Evolutionary conservation across 2,329 filamentous ascomycete species (phyloP), one percentile per base, ranked within the genome.

Genomic region (Cryphonectria parasitica): DNA sequence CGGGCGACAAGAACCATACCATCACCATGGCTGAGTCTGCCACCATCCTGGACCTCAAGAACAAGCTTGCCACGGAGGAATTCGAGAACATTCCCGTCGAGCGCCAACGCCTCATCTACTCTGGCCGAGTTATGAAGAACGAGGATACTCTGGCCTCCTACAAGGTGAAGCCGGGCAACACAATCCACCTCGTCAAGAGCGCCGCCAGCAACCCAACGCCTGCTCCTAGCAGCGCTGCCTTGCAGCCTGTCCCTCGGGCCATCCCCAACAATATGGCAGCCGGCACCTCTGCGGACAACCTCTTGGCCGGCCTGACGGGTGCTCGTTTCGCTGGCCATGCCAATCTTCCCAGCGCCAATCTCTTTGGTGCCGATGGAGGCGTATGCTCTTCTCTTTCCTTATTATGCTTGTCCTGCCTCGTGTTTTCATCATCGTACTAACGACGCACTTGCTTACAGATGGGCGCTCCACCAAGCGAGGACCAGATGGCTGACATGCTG

Each of bases 131-230:
- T 72, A 90, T 99, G 84, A 99, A 98, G 85, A 96, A 99, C 80
- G 90, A 92, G 71, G 95, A 99, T 77, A 91, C 92, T 0, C 84
- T 99, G 60, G 89, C 87, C 74, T 89, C 89, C 69, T 97, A 97
- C 85, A 98, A 98, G 86, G 95, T 99, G 82, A 98, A 98, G 86
- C 87, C 93, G 74, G 94, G 95, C 74, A 96, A 98, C 82, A 98
- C 95, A 25, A 90, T 99, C 76, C 96, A 99, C 81, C 88, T 99
- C 77, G 96, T 99, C 77, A 98, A 97, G 86, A 97, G 94, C 79
- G 95, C 96, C 61, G 92, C 93, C 72, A 98, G 95, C 87, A 97
- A 97, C 77, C 85, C 86, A 60, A 76, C 85, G 0, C 77, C 83
- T 8, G 77, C 83, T 4, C 77, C 84, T 61, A 79, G 83, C 22